phyloP scores from a whole-genome alignment of 768 basidiomycete species.

The Mycena filopes region DNA sequence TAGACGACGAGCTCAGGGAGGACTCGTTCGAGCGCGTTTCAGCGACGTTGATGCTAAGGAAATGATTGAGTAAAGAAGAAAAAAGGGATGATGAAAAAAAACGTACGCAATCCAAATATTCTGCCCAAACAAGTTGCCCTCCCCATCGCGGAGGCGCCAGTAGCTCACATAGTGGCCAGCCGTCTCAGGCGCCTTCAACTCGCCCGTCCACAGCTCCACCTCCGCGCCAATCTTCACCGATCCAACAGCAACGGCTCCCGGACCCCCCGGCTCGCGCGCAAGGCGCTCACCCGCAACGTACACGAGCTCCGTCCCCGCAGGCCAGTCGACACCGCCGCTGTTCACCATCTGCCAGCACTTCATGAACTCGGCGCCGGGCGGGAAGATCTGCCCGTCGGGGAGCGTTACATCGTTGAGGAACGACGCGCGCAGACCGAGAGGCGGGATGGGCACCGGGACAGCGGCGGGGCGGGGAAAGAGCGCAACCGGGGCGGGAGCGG shows the following conservation, averaged over 20 bases:
- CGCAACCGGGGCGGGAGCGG: background rate
- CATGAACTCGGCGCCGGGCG: slow-evolving; percentile 86
- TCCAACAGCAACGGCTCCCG: slow-evolving; percentile 60
- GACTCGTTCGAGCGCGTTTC: slow-evolving; percentile 54
- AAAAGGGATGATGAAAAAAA: slow-evolving; percentile 18
- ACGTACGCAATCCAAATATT: slow-evolving; percentile 85
- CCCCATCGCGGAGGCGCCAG: slow-evolving; percentile 74
- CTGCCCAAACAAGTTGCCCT: slow-evolving; percentile 72
- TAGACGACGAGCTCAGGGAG: slow-evolving; percentile 72
- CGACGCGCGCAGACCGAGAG: slow-evolving; percentile 55
- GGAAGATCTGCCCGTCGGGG: slow-evolving; percentile 78
- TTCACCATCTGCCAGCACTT: slow-evolving; percentile 86
- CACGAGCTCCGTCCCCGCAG: slow-evolving; percentile 70
- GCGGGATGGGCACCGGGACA: slow-evolving; percentile 13
- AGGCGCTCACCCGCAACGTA: slow-evolving; percentile 80
- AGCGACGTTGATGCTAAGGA: slow-evolving; percentile 70
- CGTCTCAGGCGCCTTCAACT: slow-evolving; percentile 83
- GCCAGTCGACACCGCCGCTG: slow-evolving; percentile 72
- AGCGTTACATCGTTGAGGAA: slow-evolving; percentile 78
- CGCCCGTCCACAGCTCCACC: slow-evolving; percentile 75
- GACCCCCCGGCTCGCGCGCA: slow-evolving; percentile 44
- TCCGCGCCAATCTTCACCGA: slow-evolving; percentile 64
- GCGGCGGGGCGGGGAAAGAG: slow-evolving; percentile 3
- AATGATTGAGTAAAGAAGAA: background rate
- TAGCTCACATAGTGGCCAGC: slow-evolving; percentile 81